phyloP scores from a whole-genome alignment of 768 basidiomycete species.

The Termitomyces sp. region DNA sequence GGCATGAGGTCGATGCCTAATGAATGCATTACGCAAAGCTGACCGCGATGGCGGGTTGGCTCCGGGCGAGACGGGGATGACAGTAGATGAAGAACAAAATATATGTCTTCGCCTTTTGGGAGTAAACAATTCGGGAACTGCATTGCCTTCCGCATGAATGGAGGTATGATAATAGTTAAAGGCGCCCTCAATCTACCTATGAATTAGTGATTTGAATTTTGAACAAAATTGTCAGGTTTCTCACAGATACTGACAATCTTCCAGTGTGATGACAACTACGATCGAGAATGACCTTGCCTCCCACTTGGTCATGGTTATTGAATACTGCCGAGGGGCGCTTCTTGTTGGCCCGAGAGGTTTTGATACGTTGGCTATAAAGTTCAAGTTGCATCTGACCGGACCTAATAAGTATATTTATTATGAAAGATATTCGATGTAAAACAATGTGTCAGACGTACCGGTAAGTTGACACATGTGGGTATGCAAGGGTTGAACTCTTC shows the following conservation, averaged over 20 bases:
- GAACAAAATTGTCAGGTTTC: constrained; percentile 16
- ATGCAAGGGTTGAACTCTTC: background rate
- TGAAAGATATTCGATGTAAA: background rate
- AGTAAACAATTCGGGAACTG: constrained; percentile 10
- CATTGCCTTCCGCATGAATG: constrained; percentile 19
- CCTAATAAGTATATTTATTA: constrained; percentile 22
- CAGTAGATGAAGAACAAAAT: constrained; percentile 46
- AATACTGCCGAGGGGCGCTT: constrained; percentile 48
- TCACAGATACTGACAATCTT: constrained; percentile 54
- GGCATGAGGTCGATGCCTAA: constrained; percentile 42
- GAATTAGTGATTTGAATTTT: background rate
- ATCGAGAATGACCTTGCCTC: constrained; percentile 58
- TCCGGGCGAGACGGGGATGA: constrained; percentile 36
- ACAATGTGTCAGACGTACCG: background rate
- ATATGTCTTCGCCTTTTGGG: constrained; percentile 35
- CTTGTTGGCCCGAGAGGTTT: constrained; percentile 31
- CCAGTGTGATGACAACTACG: constrained; percentile 49
- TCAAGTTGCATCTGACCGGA: constrained; percentile 57
- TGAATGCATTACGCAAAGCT: constrained; percentile 41
- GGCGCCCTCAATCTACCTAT: constrained; percentile 55
- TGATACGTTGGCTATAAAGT: constrained; percentile 60
- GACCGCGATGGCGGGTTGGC: constrained; percentile 29
- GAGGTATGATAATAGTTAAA: constrained; percentile 41
- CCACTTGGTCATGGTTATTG: constrained; percentile 54
- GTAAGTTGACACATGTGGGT: background rate